Evolutionary conservation across 2,329 filamentous ascomycete genomes (phyloP), one percentile per base, ranked within the genome.

Genomic region (Pseudopyrenochaeta lycopersici): DNA sequence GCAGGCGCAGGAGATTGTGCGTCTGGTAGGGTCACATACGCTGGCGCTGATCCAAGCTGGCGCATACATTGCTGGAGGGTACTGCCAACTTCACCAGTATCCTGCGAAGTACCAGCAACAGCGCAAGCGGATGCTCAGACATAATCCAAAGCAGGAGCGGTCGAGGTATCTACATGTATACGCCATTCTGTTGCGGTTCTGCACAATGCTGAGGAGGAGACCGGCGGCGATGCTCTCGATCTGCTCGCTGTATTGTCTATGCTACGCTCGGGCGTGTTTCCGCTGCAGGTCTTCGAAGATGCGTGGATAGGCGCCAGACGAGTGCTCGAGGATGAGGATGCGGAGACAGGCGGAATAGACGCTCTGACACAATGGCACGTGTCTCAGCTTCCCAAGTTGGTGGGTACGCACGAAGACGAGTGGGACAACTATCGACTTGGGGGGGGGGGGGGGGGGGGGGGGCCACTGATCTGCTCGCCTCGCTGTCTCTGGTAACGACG

Each of bases 141-240:
- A 63, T 46, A 52, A 60, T 20, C 58, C 63, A 7, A 46, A 40
- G 5, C 72, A 75, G 46, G 67, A 61, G 7, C 46, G 52, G 27
- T 76, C 74, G 29, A 65, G 69, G 17, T 75, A 78, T 60, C 20
- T 59, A 4, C 56, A 76, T 56, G 68, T 78, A 4, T 77, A 75
- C 40, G 62, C 70, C 2, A 76, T n/a, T n/a, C n/a, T n/a, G n/a
- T n/a, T n/a, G n/a, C n/a, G n/a, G n/a, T n/a, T n/a, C n/a, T n/a
- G n/a, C n/a, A n/a, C n/a, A n/a, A n/a, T n/a, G n/a, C n/a, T n/a
- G n/a, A n/a, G n/a, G n/a, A n/a, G n/a, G n/a, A n/a, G n/a, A 70
- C 39, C 11, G 49, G 35, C 6, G 17, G n/a, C 15, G 57, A 76
- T 57, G 69, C 72, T 21, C 46, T 76, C 17, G 17, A 55, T 7